Conservation (phyloP, 768 basidiomycete genomes). For the Tubosaeta brunneosetosa region DNA sequence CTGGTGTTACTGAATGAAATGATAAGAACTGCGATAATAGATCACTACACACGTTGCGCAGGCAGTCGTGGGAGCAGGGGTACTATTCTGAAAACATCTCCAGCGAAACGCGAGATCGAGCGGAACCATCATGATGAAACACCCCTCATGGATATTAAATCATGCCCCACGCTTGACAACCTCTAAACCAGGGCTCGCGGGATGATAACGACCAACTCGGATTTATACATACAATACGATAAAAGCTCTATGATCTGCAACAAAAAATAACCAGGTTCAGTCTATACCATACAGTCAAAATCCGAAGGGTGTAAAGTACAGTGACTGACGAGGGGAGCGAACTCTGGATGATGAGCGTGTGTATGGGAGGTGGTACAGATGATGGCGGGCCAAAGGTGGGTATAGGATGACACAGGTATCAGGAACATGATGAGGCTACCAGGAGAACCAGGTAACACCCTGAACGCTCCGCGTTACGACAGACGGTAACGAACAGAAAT, state of each 20-base stretch:
- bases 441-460: constrained; percentile 12
- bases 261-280: neutral
- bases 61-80: too few species aligned
- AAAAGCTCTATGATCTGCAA: constrained; percentile 10
- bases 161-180: neutral
- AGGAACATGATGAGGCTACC: constrained; percentile 18
- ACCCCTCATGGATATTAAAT: too few species aligned
- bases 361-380: constrained; percentile 24
- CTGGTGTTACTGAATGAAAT: too few species aligned
- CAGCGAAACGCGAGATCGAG: too few species aligned
- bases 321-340: constrained; percentile 6
- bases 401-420: constrained; percentile 31
- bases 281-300: constrained; percentile 16
- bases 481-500: constrained; percentile 21
- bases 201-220: neutral
- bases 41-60: too few species aligned
- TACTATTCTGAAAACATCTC: too few species aligned
- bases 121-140: too few species aligned
- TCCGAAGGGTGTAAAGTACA: constrained; percentile 17
- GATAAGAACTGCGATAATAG: too few species aligned
- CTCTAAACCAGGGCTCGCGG: neutral
- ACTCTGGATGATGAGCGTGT: constrained; percentile 19
- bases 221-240: neutral
- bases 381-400: constrained; percentile 22
- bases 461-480: constrained; percentile 12